Conservation (phyloP, 139 green algal species). For the Chlamydomonas sp. region DNA sequence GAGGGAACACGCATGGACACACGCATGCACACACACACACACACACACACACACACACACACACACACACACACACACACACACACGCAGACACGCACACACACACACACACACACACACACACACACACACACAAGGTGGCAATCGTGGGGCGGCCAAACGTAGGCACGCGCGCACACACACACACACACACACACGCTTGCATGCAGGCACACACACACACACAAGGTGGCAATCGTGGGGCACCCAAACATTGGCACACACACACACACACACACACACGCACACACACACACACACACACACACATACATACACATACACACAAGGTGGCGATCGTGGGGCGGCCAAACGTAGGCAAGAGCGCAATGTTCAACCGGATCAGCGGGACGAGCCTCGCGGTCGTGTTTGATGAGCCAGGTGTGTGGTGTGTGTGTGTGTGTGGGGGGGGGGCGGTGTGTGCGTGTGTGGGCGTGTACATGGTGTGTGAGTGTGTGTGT, state of each 20-base stretch:
- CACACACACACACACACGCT: neutral
- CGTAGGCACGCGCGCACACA: neutral
- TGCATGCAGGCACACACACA: neutral
- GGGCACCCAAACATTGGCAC: neutral
- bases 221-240: neutral
- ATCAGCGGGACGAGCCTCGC: slow-evolving; percentile 68
- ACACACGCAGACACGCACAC: neutral
- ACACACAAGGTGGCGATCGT: slow-evolving; percentile 69
- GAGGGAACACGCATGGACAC: neutral
- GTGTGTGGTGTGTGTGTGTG: too few relatives aligned
- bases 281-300: slow-evolving; percentile 4
- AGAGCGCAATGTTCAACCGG: slow-evolving; percentile 95
- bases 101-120: neutral
- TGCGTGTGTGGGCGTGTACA: too few relatives aligned
- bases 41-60: neutral
- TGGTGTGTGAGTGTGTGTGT: too few relatives aligned
- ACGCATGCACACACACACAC: neutral
- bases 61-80: slow-evolving; percentile 2
- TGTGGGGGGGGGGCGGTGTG: too few relatives aligned
- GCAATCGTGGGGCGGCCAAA: neutral
- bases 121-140: neutral
- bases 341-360: slow-evolving; percentile 93
- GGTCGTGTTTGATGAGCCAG: slow-evolving; percentile 93
- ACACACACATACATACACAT: neutral
- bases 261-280: slow-evolving; percentile 6